Conservation (phyloP, 768 basidiomycete genomes). For the Collybia mongolica region DNA sequence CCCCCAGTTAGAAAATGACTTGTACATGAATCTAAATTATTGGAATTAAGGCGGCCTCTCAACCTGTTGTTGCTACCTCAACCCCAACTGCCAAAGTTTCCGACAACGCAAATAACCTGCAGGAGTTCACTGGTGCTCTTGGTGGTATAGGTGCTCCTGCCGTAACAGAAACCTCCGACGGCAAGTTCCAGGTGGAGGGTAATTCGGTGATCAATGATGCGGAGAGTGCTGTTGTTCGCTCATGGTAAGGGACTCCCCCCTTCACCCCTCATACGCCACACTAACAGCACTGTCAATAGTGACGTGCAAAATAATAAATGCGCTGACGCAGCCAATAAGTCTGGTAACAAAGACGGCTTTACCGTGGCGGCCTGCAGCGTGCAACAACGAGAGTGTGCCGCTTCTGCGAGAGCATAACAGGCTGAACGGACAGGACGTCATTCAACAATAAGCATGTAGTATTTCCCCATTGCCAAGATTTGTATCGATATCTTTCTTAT, state of each 20-base stretch:
- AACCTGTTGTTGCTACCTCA: slow-evolving; percentile 8
- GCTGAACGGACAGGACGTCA: not conserved
- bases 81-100: slow-evolving; percentile 4
- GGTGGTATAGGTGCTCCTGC: slow-evolving; percentile 45
- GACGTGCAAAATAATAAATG: slow-evolving; percentile 61
- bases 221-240: slow-evolving; percentile 44
- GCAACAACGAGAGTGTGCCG: slow-evolving; percentile 42
- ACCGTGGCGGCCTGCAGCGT: slow-evolving; percentile 45
- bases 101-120: slow-evolving; percentile 32
- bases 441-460: slow-evolving; percentile 5
- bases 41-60: slow-evolving; percentile 2
- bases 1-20: no score
- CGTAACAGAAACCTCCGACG: slow-evolving; percentile 37
- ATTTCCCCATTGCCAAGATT: slow-evolving; percentile 6
- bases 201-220: slow-evolving; percentile 46
- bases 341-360: slow-evolving; percentile 44
- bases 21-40: no score
- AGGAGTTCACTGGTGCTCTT: slow-evolving; percentile 47
- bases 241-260: slow-evolving; percentile 31
- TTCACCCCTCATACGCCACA: not conserved
- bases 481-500: slow-evolving; percentile 12
- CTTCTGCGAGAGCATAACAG: slow-evolving; percentile 17
- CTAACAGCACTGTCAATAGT: slow-evolving; percentile 18
- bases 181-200: slow-evolving; percentile 48
- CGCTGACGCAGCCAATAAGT: slow-evolving; percentile 53